Evolutionary conservation across 2,329 filamentous ascomycete species (phyloP), one percentile per base, ranked within the genome.

Genomic region (Trichoderma oligosporum): DNA sequence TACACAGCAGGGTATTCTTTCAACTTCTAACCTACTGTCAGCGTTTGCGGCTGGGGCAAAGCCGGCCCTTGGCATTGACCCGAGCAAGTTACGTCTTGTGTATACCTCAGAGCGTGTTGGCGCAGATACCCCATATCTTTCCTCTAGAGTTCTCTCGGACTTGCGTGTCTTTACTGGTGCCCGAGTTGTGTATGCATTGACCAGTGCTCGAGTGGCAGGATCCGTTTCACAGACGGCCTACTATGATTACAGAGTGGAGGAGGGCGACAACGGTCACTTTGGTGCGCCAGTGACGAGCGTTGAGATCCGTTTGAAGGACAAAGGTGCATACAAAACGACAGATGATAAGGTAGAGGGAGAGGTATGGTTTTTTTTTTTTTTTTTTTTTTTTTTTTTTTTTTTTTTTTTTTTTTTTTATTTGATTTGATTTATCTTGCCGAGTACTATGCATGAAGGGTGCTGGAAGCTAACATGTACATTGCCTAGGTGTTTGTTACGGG

Each of bases 171-270:
- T 91, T 71, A 89, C 88, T 2, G 83, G 87, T 25, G 87, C 91
- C 1, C 84, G 91, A 51, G 79, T 97, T 57, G 79, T 95, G 49
- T 96, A 97, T 71, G 92, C 91, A 3, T 78, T 99, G 55, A 88
- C 91, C 16, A 85, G 88, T 1, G 78, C 90, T 22, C 83, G 84
- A 60, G 89, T 97, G n/a, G 93, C 92, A 2, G 94, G 94, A 35
- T 87, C 92, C 1, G 83, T 96, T n/a, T 78, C 87, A 1, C 93
- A 97, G 74, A 96, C 89, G 7, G 86, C 89, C 60, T 80, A 92
- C 36, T 95, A 89, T 68, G 93, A 97, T 70, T 97, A 97, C 71
- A 79, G 93, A 63, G 78, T 80, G 61, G 74, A 72, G 35, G 71
- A 70, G 38, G 68, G 71, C 41, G 64, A 61, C 51, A 62, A 65